These are phyloP conservation scores for Coemansia sp. DNA, from an alignment of 192 early-diverging fungal species.

Conservation along the genomic window DNA sequence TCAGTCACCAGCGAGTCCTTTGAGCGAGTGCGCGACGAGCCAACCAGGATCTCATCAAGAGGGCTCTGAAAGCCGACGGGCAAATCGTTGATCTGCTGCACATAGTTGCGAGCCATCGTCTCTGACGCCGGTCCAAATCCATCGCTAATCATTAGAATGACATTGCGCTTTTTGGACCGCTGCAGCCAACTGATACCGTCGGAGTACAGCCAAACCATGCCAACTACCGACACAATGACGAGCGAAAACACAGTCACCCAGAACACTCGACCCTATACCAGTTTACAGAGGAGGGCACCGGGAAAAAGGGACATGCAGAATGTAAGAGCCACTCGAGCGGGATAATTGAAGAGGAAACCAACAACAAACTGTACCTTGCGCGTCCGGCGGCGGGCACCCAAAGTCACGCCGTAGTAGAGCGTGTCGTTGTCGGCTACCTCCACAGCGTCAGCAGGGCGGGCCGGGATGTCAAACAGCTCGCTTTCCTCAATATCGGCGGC, in stretches of 20 bases:
- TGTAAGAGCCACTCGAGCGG: neutral
- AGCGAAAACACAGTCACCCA: slow-evolving; percentile 41
- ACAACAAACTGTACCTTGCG: slow-evolving; percentile 23
- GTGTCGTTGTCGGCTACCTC: slow-evolving; percentile 46
- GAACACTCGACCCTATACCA: slow-evolving; percentile 39
- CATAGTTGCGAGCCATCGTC: slow-evolving; percentile 79
- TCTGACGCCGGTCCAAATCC: slow-evolving; percentile 95
- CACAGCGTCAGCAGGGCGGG: slow-evolving; percentile 17
- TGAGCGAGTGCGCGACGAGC: slow-evolving; percentile 86
- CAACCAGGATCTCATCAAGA: slow-evolving; percentile 73
- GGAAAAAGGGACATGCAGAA: neutral
- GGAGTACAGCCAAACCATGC: slow-evolving; percentile 48
- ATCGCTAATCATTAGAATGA: slow-evolving; percentile 93
- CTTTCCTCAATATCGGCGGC: slow-evolving; percentile 46
- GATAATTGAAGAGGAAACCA: neutral
- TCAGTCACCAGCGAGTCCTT: slow-evolving; percentile 84
- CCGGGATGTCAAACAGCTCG: slow-evolving; percentile 31
- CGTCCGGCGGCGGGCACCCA: slow-evolving; percentile 28
- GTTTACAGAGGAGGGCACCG: too few relatives aligned
- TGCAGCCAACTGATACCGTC: slow-evolving; percentile 51
- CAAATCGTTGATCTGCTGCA: slow-evolving; percentile 62
- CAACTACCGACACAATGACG: slow-evolving; percentile 43
- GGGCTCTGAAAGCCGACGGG: slow-evolving; percentile 57
- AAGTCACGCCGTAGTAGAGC: slow-evolving; percentile 37
- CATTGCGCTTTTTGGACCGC: slow-evolving; percentile 62